Evolutionary conservation across 495 filamentous ascomycete species (phyloP).

Genomic region (Geopyxis carbonaria): DNA sequence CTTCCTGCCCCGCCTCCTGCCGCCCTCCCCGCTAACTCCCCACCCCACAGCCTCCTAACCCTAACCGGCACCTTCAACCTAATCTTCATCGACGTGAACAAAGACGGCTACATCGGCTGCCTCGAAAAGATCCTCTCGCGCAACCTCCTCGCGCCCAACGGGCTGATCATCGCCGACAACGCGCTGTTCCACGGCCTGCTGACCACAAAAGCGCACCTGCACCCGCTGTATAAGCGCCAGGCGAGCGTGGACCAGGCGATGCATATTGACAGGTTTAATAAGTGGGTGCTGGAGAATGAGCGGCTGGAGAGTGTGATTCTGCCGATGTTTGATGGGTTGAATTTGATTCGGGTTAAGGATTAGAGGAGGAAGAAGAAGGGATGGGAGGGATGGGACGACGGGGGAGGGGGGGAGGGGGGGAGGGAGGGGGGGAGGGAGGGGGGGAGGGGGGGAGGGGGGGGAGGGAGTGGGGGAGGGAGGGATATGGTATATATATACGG

Average conservation of each 20-base stretch:
- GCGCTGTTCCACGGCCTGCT: conserved; percentile 10
- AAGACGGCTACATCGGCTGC: conserved; percentile 19
- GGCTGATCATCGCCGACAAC: conserved; percentile 26
- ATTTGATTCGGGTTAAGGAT: conserved; percentile 21
- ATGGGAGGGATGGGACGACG: not conserved
- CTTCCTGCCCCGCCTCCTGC: not conserved
- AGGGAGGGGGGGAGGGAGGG: too few relatives aligned
- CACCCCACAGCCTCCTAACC: conserved; percentile 10
- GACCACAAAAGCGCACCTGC: conserved; percentile 7
- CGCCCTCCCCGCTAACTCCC: not conserved
- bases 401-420: too few relatives aligned
- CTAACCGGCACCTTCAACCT: conserved; percentile 23
- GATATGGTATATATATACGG: too few relatives aligned
- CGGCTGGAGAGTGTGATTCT: conserved; percentile 23
- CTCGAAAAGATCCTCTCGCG: conserved; percentile 14
- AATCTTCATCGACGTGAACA: conserved; percentile 26
- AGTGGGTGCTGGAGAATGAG: conserved; percentile 17
- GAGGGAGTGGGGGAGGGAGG: too few relatives aligned
- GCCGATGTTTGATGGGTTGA: conserved; percentile 27
- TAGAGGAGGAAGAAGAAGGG: not conserved
- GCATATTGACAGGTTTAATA: conserved; percentile 21
- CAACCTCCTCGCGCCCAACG: conserved; percentile 19
- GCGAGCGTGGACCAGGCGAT: conserved; percentile 8
- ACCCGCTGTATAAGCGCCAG: conserved; percentile 1
- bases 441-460: too few relatives aligned